A percentile compares a stretch with the other conserved stretches of the same genome.
phyloP scores from a whole-genome alignment of 208 protist genomes.

The Wallacemonas sp. region DNA sequence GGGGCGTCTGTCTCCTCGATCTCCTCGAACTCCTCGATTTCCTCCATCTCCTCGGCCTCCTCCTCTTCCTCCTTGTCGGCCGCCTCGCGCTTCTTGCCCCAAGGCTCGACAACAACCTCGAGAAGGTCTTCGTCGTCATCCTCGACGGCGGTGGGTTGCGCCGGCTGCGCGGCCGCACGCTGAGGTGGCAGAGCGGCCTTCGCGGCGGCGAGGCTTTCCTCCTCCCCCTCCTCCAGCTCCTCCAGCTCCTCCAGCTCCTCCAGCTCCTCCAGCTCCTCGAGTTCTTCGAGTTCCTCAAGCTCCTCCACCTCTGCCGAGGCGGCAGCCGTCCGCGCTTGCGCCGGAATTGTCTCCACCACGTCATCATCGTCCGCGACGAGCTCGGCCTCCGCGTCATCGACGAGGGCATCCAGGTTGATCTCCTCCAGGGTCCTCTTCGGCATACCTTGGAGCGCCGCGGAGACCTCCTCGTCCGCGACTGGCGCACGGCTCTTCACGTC shows the following conservation, averaged over 20 bases:
- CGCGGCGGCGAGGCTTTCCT: no score
- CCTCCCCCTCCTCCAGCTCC: no score
- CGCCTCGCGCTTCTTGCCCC: conserved; percentile 1
- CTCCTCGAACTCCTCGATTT: conserved; percentile 22
- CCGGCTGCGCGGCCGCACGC: no score
- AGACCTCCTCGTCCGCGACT: conserved; percentile 16
- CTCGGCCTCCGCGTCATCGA: conserved; percentile 7
- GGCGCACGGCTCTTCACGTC: conserved; percentile 2
- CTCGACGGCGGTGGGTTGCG: conserved; percentile 4
- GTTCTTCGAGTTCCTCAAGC: conserved; percentile 6
- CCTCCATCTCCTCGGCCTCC: neutral
- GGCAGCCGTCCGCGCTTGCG: neutral
- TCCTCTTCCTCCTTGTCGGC: neutral
- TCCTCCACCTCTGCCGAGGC: conserved; percentile 1
- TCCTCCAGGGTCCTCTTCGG: neutral
- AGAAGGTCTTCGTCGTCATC: conserved; percentile 4
- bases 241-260: no score
- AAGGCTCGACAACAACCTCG: conserved; percentile 1
- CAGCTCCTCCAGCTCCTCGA: conserved; percentile 8
- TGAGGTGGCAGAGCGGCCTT: no score
- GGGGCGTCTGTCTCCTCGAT: conserved; percentile 17
- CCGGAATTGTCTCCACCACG: neutral
- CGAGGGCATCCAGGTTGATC: conserved; percentile 21
- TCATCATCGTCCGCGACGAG: conserved; percentile 11
- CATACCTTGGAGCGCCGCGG: neutral